Conservation (phyloP, 2,329 filamentous ascomycete species). For the Cladosporium sphaerospermum region DNA sequence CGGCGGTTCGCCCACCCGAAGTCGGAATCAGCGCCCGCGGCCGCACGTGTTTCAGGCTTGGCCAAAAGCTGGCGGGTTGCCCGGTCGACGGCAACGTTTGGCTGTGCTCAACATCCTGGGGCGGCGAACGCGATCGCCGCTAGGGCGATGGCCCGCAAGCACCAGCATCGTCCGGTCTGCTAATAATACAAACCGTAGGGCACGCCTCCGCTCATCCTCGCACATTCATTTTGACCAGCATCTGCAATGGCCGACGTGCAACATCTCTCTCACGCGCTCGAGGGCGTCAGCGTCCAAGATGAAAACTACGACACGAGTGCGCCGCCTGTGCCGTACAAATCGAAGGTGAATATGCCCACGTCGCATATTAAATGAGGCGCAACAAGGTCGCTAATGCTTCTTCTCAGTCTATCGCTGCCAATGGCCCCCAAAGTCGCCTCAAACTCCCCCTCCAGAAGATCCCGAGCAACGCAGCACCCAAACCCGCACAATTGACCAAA, state of each 20-base stretch:
- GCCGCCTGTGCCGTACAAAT: slow-evolving; percentile 30
- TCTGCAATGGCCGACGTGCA: slow-evolving; percentile 51
- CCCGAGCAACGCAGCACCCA: slow-evolving; percentile 59
- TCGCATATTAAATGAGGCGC: too few species aligned
- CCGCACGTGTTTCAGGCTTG: too few species aligned
- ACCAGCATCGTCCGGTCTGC: too few species aligned
- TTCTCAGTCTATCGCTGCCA: background rate
- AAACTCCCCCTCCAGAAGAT: slow-evolving; percentile 75
- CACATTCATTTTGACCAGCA: slow-evolving; percentile 6
- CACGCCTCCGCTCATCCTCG: background rate
- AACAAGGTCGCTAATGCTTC: slow-evolving; percentile 8
- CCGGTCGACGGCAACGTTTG: too few species aligned
- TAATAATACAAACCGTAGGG: too few species aligned
- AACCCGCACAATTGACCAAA: slow-evolving; percentile 48
- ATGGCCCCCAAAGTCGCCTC: slow-evolving; percentile 53
- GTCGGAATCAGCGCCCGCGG: background rate
- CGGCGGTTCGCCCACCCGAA: background rate
- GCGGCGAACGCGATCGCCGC: too few species aligned
- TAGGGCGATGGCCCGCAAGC: too few species aligned
- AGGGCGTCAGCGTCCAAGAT: slow-evolving; percentile 82
- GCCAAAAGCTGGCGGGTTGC: too few species aligned
- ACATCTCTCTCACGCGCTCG: slow-evolving; percentile 77
- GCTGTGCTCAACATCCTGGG: too few species aligned
- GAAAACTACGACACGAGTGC: slow-evolving; percentile 63
- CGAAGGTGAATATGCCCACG: background rate